phyloP scores from a whole-genome alignment of 176 grass and related monocot genomes.

The Bothriochloa decipiens region DNA sequence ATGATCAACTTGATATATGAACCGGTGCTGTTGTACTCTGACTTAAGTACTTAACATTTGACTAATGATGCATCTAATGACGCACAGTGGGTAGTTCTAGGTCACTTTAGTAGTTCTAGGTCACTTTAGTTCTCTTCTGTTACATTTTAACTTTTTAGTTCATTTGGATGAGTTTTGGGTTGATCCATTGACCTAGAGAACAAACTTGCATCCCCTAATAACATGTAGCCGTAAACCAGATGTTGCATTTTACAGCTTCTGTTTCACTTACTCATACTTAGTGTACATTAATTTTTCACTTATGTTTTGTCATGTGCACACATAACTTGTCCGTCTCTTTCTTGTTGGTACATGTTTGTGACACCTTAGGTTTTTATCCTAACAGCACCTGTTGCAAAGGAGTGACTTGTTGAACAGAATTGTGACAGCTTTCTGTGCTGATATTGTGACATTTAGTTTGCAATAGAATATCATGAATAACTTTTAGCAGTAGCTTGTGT shows the following conservation, averaged over 20 bases:
- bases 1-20: neutral
- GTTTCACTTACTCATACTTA: neutral
- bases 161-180: neutral
- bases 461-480: neutral
- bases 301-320: neutral
- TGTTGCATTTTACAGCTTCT: slow-evolving; percentile 7
- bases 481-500: neutral
- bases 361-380: neutral
- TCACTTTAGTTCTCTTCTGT: neutral
- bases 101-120: too few relatives aligned
- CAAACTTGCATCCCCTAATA: neutral
- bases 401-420: neutral
- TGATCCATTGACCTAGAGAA: neutral
- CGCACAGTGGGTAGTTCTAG: too few relatives aligned
- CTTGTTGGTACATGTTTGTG: neutral
- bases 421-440: slow-evolving; percentile 17
- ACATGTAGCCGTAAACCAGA: neutral
- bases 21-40: neutral
- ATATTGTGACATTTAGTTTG: neutral
- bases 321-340: neutral
- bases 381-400: neutral
- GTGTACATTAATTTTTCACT: slow-evolving; percentile 1
- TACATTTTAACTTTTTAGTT: neutral
- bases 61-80: neutral
- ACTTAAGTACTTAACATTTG: neutral